These are phyloP conservation scores for Ilex aquifolium DNA, from an alignment of 257 asterid species.

Conservation along the genomic window DNA sequence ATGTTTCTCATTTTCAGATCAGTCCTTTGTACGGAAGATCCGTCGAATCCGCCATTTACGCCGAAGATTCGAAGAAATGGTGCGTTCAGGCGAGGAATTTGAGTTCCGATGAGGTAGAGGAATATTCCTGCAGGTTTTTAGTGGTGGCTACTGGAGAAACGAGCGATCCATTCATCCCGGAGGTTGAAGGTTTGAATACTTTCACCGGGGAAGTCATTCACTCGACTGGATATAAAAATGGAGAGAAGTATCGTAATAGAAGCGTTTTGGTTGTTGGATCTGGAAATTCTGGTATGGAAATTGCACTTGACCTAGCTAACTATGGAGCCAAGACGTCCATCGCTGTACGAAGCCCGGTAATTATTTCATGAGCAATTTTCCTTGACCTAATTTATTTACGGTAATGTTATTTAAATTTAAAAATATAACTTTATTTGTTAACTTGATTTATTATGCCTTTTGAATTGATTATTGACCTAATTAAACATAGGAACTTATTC, in stretches of 20 bases:
- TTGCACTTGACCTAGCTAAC: conserved; percentile 63
- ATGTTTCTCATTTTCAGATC: conserved; percentile 41
- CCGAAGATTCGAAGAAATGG: conserved; percentile 32
- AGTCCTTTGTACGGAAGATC: conserved; percentile 27
- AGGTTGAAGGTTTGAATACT: conserved; percentile 38
- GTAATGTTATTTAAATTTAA: not conserved
- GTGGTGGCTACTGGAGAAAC: conserved; percentile 81
- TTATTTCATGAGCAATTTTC: not conserved
- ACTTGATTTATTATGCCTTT: too few relatives aligned
- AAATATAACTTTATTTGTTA: not conserved
- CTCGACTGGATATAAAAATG: conserved; percentile 54
- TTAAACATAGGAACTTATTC: not conserved
- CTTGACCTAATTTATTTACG: too few relatives aligned
- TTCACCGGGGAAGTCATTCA: conserved; percentile 62
- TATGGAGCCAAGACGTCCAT: conserved; percentile 60
- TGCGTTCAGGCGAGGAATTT: conserved; percentile 30
- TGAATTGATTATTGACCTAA: not conserved
- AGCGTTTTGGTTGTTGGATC: conserved; percentile 71
- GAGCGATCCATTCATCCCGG: conserved; percentile 40
- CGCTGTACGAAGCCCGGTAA: conserved; percentile 71
- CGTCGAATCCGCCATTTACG: conserved; percentile 47
- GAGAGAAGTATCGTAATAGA: conserved; percentile 26
- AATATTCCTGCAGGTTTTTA: conserved; percentile 38
- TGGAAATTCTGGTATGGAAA: conserved; percentile 90
- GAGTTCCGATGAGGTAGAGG: conserved; percentile 29